phyloP scores from a whole-genome alignment of 164 flowering plant species.

The Dillenia turbinata region DNA sequence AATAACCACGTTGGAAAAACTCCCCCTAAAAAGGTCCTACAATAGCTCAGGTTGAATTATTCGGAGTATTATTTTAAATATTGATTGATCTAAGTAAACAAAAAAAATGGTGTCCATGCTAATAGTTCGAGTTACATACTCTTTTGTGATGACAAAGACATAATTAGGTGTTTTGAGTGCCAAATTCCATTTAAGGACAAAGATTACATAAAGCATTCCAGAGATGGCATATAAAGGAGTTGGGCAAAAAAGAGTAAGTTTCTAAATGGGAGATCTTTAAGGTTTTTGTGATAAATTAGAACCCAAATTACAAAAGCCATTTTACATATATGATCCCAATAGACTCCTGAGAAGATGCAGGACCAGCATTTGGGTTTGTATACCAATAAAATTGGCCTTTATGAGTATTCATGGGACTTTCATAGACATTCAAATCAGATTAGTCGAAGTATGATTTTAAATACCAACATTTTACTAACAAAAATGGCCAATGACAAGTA shows the following conservation, averaged over 20 bases:
- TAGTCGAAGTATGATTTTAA: too few species aligned
- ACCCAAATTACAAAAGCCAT: conserved; percentile 62
- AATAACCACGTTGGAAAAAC: too few species aligned
- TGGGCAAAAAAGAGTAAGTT: conserved; percentile 55
- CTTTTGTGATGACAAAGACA: conserved; percentile 55
- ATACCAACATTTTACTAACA: too few species aligned
- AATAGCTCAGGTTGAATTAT: too few species aligned
- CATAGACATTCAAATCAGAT: too few species aligned
- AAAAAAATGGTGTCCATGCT: not conserved
- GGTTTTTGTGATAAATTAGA: conserved; percentile 54
- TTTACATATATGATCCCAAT: conserved; percentile 62
- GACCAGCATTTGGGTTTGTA: conserved; percentile 70
- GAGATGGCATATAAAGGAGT: conserved; percentile 48
- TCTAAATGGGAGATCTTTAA: conserved; percentile 54
- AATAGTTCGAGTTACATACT: conserved; percentile 37
- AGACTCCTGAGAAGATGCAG: conserved; percentile 72
- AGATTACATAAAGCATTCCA: conserved; percentile 62
- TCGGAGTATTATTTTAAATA: too few species aligned
- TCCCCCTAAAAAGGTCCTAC: too few species aligned
- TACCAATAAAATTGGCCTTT: conserved; percentile 87
- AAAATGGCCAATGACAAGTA: conserved; percentile 53
- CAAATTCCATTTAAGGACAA: conserved; percentile 62
- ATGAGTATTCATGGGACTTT: conserved; percentile 41
- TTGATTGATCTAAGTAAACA: too few species aligned
- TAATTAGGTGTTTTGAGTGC: conserved; percentile 56